Evolutionary conservation across 257 asterid genomes (phyloP), one percentile per base, ranked within the genome.

Genomic region (Dorcoceras hygrometricum): DNA sequence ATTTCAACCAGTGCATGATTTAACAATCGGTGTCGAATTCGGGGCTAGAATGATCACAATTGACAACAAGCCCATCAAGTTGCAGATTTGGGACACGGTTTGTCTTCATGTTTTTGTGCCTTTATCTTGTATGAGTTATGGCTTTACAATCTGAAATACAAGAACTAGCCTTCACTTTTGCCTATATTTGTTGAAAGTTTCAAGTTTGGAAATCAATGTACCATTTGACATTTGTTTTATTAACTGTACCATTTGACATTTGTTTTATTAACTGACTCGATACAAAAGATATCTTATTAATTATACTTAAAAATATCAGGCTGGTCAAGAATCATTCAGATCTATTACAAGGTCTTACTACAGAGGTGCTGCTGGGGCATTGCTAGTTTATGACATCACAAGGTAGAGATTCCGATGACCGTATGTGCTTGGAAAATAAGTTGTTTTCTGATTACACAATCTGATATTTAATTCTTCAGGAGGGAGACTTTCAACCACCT

Each of bases 81-180:
- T 88, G 19, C 95, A 86, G 73, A 86, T 88, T 29, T 90, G 97
- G 95, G 97, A 90, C 67, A 90, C 97, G 74, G 97, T 90, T 66
- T 24, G 89, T 74, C 65, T 39, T 36, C 27, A 70, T 25, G 59
- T 62, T 23, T 16, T 65, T 12, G 57, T 4, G 23, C 24, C 46
- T 26, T 69, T 39, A 10, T 59, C 48, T 60, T 29, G 24, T 14
- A 31, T 50, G 65, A 71, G 39, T 50, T 59, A 57, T 51, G 48
- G 6, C 48, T 36, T 69, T 26, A 59, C 57, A 22, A 20, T 63
- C 23, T 68, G 66, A 53, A 63, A 51, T 36, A 36, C 23, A 25
- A 18, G 56, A 23, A 27, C 48, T 11, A 59, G 23, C 58, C 23
- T 71, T 50, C 63, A 14, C n/a, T n/a, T 57, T 51, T 67, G 24